A percentile compares a stretch with the other conserved stretches of the same genome.
phyloP scores from a whole-genome alignment of 2,329 filamentous ascomycete species.

The Paraphaeosphaeria sporulosa region DNA sequence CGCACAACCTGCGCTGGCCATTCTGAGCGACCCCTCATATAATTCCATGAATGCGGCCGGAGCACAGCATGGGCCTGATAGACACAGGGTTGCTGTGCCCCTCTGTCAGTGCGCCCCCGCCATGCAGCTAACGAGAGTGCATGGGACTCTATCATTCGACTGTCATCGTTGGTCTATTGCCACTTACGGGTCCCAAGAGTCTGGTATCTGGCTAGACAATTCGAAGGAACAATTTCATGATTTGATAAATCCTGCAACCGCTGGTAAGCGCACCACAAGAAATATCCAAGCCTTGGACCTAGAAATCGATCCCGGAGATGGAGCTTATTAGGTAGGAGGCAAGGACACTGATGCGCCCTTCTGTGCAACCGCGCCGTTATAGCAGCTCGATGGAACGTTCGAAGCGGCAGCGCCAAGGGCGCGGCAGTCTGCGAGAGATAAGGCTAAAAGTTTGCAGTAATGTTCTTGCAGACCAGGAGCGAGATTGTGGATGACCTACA shows the following conservation, averaged over 20 bases:
- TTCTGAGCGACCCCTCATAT: conserved; percentile 1
- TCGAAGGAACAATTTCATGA: not conserved
- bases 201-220: conserved; percentile 6
- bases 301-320: conserved; percentile 20
- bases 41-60: not conserved
- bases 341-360: conserved; percentile 21
- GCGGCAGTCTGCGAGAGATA: conserved; percentile 31
- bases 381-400: conserved; percentile 23
- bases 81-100: not conserved
- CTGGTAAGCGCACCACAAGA: conserved; percentile 29
- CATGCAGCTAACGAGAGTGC: not conserved
- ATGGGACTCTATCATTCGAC: not conserved
- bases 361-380: conserved; percentile 20
- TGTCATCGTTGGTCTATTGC: conserved; percentile 13
- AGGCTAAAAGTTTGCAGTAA: conserved; percentile 17
- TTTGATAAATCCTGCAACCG: conserved; percentile 20
- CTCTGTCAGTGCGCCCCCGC: conserved; percentile 10
- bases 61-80: conserved; percentile 3
- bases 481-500: not conserved
- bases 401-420: conserved; percentile 31
- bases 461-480: conserved; percentile 20
- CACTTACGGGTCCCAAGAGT: conserved; percentile 25
- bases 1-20: not conserved
- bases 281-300: conserved; percentile 29
- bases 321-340: conserved; percentile 32